phyloP scores from a whole-genome alignment of 345 rosid genomes.

The Tarenaya hassleriana region DNA sequence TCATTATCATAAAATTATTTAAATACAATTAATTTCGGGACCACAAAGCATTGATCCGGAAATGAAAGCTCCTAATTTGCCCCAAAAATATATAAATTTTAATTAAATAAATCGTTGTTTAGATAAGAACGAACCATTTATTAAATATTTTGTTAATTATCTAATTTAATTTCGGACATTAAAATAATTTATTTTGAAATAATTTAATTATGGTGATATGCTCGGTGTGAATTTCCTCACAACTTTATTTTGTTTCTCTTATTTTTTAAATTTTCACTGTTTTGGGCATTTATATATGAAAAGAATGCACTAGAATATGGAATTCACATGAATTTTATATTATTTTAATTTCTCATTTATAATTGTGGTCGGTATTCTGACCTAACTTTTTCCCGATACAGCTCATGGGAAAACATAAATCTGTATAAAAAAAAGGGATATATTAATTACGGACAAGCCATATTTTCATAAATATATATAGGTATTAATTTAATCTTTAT shows the following conservation, averaged over 20 bases:
- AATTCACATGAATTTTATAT: constrained; percentile 27
- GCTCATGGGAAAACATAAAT: constrained; percentile 21
- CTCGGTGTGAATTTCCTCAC: constrained; percentile 43
- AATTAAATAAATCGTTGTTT: constrained; percentile 19
- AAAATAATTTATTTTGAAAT: constrained; percentile 16
- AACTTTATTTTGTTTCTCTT: constrained; percentile 20
- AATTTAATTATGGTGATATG: constrained; percentile 35
- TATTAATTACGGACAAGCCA: not conserved
- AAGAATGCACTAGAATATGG: constrained; percentile 16
- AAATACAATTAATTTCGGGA: not conserved
- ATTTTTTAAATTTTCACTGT: constrained; percentile 2
- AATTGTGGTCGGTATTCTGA: constrained; percentile 46
- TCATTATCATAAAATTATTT: constrained; percentile 12
- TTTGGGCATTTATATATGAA: not conserved
- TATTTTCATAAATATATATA: constrained; percentile 3
- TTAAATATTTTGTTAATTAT: constrained; percentile 15
- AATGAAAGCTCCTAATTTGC: constrained; percentile 18
- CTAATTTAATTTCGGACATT: constrained; percentile 14
- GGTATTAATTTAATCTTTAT: not conserved
- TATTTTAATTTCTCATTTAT: constrained; percentile 16
- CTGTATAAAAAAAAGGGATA: not conserved
- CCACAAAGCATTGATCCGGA: constrained; percentile 21
- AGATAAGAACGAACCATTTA: constrained; percentile 46
- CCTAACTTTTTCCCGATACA: constrained; percentile 36
- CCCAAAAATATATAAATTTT: constrained; percentile 23